Base-by-base conservation (phyloP, 202 grass and related monocot species). In the Digitaria exilis region DNA sequence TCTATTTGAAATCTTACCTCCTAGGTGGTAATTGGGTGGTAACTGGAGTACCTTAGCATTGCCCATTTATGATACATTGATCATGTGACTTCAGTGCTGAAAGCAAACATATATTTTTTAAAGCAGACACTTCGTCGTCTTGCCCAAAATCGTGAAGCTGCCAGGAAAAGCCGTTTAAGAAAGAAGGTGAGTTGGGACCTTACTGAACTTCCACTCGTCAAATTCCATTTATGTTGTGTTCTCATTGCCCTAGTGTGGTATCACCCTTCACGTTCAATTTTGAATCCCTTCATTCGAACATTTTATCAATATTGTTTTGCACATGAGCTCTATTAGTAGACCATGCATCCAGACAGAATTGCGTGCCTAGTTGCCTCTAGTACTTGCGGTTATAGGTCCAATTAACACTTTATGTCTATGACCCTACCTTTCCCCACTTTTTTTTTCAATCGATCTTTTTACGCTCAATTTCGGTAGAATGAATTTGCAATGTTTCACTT, bases 81-180 rank as follows among this genome's bases (percentile, higher is more conserved):
- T 84, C 66, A 30, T 60, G 60, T 67, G 62, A 29, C 68, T 57
- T 25, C 79, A 76, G 7, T 77, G n/a, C n/a, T n/a, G n/a, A 84
- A 77, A 66, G 28, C 37, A 60, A 83, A 54, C 5, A 8, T 88
- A 48, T 90, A 9, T 49, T 80, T 83, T 52, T 58, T 69, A 62
- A 24, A 88, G 67, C 39, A 98, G 96, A 72, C 89, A 74, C 87
- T 93, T 88, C 89, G 92, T 11, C 92, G 96, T 56, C 92, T 98
- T 83, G 96, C 96, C 61, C 96, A 98, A 82, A 96, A 98, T 78
- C 96, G 96, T 77, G 96, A 98, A 90, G 96, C 96, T 83, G 96
- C 96, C 59, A 86, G 96, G 79, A 98, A 98, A 87, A 98, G 96
- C 75, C 88, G 96, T 68, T 92, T 98, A 78, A 91, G 93, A 82